Evolutionary conservation across 2,329 filamentous ascomycete genomes (phyloP).

Genomic region (Mycosphaerella sp.): DNA sequence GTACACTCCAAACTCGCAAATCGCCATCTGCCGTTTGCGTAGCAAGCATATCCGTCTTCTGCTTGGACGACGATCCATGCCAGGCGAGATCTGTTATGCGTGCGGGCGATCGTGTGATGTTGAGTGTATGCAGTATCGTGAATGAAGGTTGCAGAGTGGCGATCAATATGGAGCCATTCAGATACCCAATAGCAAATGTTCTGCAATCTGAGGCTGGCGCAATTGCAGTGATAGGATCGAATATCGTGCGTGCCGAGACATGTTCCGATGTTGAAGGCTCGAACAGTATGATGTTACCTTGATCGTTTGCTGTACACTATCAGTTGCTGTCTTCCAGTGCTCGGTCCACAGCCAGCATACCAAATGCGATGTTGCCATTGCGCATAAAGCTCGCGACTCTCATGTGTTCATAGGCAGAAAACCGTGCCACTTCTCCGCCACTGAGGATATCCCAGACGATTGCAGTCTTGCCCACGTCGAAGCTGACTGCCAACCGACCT

Average conservation of each 20-base stretch:
- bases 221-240: constrained; percentile 89
- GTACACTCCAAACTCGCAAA: constrained; percentile 90
- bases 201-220: constrained; percentile 84
- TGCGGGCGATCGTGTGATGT: constrained; percentile 75
- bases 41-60: constrained; percentile 97
- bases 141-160: constrained; percentile 86
- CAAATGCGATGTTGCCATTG: constrained; percentile 94
- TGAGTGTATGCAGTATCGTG: constrained; percentile 87
- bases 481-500: constrained; percentile 83
- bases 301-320: constrained; percentile 64
- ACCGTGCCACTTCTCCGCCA: constrained; percentile 83
- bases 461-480: constrained; percentile 81
- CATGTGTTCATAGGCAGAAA: constrained; percentile 82
- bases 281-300: constrained; percentile 91
- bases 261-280: constrained; percentile 91
- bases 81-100: constrained; percentile 82
- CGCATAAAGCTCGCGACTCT: constrained; percentile 89
- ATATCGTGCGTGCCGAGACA: constrained; percentile 83
- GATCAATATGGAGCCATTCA: constrained; percentile 89
- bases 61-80: constrained; percentile 93
- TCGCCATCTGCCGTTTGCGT: constrained; percentile 90
- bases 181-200: constrained; percentile 94
- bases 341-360: constrained; percentile 48
- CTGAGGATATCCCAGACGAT: constrained; percentile 97
- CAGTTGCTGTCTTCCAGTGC: neutral